Evolutionary conservation across 2,329 filamentous ascomycete genomes (phyloP).

Genomic region (Boeremia lycopersici): DNA sequence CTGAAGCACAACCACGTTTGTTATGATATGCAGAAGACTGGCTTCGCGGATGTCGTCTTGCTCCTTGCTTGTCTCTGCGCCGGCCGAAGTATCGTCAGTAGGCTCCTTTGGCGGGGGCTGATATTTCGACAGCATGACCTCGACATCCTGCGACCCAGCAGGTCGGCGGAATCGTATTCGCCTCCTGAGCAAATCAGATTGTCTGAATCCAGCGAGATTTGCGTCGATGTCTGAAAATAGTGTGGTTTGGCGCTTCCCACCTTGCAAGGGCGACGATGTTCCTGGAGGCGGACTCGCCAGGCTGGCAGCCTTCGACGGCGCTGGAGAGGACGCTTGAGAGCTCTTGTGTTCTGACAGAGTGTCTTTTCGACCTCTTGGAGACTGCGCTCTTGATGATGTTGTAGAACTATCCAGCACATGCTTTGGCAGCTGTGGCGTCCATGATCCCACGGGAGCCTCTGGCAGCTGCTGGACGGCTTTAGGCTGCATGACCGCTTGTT

Average conservation of each 20-base stretch:
- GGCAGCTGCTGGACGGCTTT: constrained; percentile 32
- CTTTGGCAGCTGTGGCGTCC: constrained; percentile 47
- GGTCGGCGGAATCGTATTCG: constrained; percentile 43
- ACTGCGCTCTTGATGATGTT: constrained; percentile 42
- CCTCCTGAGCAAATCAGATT: constrained; percentile 42
- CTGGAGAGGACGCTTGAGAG: constrained; percentile 33
- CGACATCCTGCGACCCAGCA: constrained; percentile 31
- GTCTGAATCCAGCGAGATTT: constrained; percentile 37
- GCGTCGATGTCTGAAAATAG: constrained; percentile 44
- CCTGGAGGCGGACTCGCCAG: constrained; percentile 39
- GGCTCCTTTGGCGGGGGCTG: constrained; percentile 43
- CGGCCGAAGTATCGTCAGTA: constrained; percentile 20
- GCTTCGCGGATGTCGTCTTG: constrained; percentile 47
- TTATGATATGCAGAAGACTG: constrained; percentile 56
- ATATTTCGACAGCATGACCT: constrained; percentile 45
- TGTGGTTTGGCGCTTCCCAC: constrained; percentile 38
- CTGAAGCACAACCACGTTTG: constrained; percentile 58
- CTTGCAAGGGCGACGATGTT: constrained; percentile 34
- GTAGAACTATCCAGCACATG: constrained; percentile 39
- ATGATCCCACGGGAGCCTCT: constrained; percentile 37
- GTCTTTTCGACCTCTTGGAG: constrained; percentile 47
- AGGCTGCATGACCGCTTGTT: constrained; percentile 35
- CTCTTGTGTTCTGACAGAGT: constrained; percentile 28
- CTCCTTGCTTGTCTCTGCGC: constrained; percentile 24
- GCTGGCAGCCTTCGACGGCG: constrained; percentile 34